Conservation (phyloP, 371 early-diverging fungal species). For the Mortierella sp. region DNA sequence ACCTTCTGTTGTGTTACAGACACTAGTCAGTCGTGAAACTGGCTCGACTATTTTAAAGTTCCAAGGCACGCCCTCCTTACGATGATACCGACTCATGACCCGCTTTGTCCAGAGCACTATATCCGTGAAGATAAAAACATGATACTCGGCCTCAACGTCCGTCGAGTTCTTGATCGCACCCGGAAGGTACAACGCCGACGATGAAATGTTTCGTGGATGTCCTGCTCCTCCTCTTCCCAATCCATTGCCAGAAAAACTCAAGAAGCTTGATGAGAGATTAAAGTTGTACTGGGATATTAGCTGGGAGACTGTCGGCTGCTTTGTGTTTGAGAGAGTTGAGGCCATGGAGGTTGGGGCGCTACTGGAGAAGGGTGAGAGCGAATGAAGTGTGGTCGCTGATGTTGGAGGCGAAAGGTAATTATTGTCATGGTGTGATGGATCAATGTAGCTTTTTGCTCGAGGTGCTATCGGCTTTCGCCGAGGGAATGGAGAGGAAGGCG, state of each 20-base stretch:
- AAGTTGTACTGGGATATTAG: conserved; percentile 41
- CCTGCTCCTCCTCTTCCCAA: conserved; percentile 8
- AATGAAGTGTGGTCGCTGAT: conserved; percentile 19
- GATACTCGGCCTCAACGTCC: conserved; percentile 49
- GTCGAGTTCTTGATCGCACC: conserved; percentile 44
- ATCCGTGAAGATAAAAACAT: conserved; percentile 52
- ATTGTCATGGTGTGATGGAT: conserved; percentile 3
- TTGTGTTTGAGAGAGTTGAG: neutral
- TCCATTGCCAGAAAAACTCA: conserved; percentile 16
- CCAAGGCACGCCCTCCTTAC: conserved; percentile 50
- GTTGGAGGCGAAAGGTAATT: conserved; percentile 31
- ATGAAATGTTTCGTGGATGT: conserved; percentile 29
- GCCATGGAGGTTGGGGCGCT: conserved; percentile 17
- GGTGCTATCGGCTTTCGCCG: neutral
- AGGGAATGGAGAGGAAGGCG: conserved; percentile 22
- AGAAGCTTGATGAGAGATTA: conserved; percentile 35
- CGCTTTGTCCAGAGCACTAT: conserved; percentile 53
- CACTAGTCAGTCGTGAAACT: conserved; percentile 45
- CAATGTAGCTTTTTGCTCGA: conserved; percentile 16
- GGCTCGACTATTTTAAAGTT: conserved; percentile 52
- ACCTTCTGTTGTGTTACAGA: conserved; percentile 47
- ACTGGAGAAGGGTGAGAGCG: conserved; percentile 24
- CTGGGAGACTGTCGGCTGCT: conserved; percentile 31
- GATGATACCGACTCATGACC: conserved; percentile 49
- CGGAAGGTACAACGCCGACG: conserved; percentile 40